phyloP scores from a whole-genome alignment of 139 green algal species.

The Volvox africanus region DNA sequence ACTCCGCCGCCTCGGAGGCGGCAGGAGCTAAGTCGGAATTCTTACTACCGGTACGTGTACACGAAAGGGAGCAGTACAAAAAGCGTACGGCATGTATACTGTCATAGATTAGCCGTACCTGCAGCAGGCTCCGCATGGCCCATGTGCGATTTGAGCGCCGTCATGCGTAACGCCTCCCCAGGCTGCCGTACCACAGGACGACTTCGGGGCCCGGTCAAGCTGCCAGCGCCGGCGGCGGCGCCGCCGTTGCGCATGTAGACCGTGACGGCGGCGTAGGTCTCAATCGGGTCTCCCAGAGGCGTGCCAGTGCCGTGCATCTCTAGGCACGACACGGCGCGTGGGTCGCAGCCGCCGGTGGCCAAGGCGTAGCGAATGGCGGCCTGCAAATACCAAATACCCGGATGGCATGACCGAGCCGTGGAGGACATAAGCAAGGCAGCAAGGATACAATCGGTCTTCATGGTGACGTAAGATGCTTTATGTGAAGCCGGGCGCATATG shows the following conservation, averaged over 20 bases:
- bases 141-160: conserved; percentile 60
- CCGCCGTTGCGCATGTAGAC: conserved; percentile 41
- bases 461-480: too few species aligned
- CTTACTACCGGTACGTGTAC: too few species aligned
- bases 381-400: too few species aligned
- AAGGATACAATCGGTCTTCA: too few species aligned
- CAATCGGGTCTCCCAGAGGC: conserved; percentile 89
- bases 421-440: too few species aligned
- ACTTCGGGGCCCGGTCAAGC: background rate
- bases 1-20: too few species aligned
- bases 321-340: conserved; percentile 52
- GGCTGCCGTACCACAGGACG: background rate
- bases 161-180: conserved; percentile 44
- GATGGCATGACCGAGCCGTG: too few species aligned
- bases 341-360: conserved; percentile 34
- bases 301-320: conserved; percentile 90
- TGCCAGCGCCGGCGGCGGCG: background rate
- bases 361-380: conserved; percentile 77
- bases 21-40: too few species aligned
- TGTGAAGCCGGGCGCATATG: too few species aligned
- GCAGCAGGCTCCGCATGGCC: conserved; percentile 73
- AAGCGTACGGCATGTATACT: too few species aligned
- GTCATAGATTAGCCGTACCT: conserved; percentile 36
- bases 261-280: conserved; percentile 66
- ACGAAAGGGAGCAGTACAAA: too few species aligned